Evolutionary conservation across 306 rosid genomes (phyloP).

Genomic region (Fragaria vesca): DNA sequence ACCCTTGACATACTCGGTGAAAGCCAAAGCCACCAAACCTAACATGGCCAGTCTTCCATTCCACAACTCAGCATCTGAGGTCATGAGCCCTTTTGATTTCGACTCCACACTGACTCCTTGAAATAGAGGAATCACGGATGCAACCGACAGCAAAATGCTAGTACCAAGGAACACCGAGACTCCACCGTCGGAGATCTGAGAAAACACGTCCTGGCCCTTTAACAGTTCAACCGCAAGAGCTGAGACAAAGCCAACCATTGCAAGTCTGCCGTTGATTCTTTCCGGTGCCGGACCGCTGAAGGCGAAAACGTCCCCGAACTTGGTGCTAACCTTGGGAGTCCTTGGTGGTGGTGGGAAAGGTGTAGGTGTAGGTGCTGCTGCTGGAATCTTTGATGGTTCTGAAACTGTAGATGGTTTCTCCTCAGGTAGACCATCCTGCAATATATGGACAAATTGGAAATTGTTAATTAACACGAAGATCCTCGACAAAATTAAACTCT

Average conservation of each 20-base stretch:
- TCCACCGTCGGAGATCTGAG: slow-evolving; percentile 69
- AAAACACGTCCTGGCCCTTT: slow-evolving; percentile 59
- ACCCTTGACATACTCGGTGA: slow-evolving; percentile 67
- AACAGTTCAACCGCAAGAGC: slow-evolving; percentile 67
- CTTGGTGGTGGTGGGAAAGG: neutral
- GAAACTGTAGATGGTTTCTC: neutral
- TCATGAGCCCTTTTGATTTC: slow-evolving; percentile 50
- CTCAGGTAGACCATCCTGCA: slow-evolving; percentile 1
- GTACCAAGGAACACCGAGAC: slow-evolving; percentile 63
- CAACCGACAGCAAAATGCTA: slow-evolving; percentile 49
- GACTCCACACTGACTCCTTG: slow-evolving; percentile 74
- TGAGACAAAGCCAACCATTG: slow-evolving; percentile 81
- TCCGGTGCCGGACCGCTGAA: slow-evolving; percentile 91
- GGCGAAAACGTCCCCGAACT: slow-evolving; percentile 51
- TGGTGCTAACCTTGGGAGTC: slow-evolving; percentile 47
- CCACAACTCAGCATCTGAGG: slow-evolving; percentile 74
- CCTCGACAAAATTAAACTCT: neutral
- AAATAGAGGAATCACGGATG: slow-evolving; percentile 69
- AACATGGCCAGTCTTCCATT: slow-evolving; percentile 87
- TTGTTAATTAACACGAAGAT: neutral
- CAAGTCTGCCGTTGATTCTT: slow-evolving; percentile 86
- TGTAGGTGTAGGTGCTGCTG: slow-evolving; percentile 7
- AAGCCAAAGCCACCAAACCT: slow-evolving; percentile 74
- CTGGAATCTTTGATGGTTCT: slow-evolving; percentile 7
- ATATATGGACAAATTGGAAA: neutral